phyloP scores from a whole-genome alignment of 192 early-diverging fungal species.

The Coemansia sp. region DNA sequence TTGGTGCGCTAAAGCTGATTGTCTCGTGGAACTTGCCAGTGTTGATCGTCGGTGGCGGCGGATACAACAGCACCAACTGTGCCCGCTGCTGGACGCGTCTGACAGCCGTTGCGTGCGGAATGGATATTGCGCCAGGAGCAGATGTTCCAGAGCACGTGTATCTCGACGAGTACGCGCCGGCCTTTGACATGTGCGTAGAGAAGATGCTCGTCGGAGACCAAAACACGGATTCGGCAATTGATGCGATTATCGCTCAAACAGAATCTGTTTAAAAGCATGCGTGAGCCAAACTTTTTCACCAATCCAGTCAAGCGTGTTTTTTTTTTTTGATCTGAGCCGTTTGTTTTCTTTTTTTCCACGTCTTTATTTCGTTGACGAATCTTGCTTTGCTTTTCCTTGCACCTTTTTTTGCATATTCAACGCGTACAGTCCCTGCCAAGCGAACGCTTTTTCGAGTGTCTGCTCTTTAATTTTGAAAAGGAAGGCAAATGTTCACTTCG shows the following conservation, averaged over 20 bases:
- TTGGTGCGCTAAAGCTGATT: conserved; percentile 15
- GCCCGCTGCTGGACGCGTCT: conserved; percentile 95
- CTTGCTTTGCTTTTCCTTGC: neutral
- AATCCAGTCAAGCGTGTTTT: too few species aligned
- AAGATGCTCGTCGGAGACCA: conserved; percentile 18
- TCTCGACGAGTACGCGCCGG: conserved; percentile 60
- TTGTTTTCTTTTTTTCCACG: conserved; percentile 1
- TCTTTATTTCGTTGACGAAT: too few species aligned
- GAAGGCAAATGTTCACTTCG: conserved; percentile 30
- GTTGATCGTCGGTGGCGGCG: conserved; percentile 63
- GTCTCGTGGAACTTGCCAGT: conserved; percentile 21
- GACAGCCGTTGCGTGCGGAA: conserved; percentile 70
- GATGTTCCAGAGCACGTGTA: conserved; percentile 73
- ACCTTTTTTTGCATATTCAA: neutral
- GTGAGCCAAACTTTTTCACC: too few species aligned
- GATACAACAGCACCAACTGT: conserved; percentile 90
- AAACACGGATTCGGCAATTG: conserved; percentile 23
- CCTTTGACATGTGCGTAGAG: conserved; percentile 38
- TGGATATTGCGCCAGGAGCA: conserved; percentile 11
- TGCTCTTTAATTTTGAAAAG: neutral
- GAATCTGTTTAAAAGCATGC: too few species aligned
- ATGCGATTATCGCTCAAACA: neutral
- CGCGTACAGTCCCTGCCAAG: neutral
- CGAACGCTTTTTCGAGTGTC: neutral
- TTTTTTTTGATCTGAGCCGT: too few species aligned